Evolutionary conservation across 140 eudicot species (phyloP).

Genomic region (Oenanthe javanica): DNA sequence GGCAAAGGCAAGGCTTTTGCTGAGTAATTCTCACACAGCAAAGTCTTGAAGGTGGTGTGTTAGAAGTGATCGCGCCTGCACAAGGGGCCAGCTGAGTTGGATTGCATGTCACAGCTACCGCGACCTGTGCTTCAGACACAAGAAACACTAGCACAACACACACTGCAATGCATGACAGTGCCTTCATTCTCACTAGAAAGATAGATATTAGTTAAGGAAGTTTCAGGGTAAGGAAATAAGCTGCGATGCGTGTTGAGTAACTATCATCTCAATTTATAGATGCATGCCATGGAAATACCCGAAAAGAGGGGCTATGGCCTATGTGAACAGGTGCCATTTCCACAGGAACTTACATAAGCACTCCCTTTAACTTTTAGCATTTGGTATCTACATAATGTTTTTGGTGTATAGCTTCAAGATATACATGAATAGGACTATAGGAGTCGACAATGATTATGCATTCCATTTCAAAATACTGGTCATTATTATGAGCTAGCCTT

Average conservation of each 20-base stretch:
- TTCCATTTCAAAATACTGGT: background rate
- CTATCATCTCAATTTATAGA: slow-evolving; percentile 6
- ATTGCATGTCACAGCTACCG: slow-evolving; percentile 39
- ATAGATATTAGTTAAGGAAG: background rate
- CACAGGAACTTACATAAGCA: background rate
- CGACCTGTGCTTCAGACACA: slow-evolving; percentile 11
- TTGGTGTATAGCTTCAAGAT: background rate
- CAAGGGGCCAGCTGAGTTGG: slow-evolving; percentile 46
- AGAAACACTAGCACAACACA: slow-evolving; percentile 16
- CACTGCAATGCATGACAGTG: slow-evolving; percentile 6
- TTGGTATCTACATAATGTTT: background rate
- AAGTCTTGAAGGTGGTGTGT: slow-evolving; percentile 12
- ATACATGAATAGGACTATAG: background rate
- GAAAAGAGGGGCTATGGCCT: background rate
- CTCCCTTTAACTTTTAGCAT: background rate
- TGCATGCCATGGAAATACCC: background rate
- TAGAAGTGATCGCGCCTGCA: slow-evolving; percentile 21
- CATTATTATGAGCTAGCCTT: background rate
- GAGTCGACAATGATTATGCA: background rate
- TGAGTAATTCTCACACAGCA: slow-evolving; percentile 10
- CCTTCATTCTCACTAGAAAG: slow-evolving; percentile 9
- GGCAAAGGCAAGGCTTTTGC: slow-evolving; percentile 36
- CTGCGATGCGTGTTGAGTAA: background rate
- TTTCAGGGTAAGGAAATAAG: background rate
- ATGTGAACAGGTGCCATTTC: background rate